These are phyloP conservation scores for Ceratocystis variospora DNA, from an alignment of 2,329 filamentous ascomycete species.

Conservation along the genomic window DNA sequence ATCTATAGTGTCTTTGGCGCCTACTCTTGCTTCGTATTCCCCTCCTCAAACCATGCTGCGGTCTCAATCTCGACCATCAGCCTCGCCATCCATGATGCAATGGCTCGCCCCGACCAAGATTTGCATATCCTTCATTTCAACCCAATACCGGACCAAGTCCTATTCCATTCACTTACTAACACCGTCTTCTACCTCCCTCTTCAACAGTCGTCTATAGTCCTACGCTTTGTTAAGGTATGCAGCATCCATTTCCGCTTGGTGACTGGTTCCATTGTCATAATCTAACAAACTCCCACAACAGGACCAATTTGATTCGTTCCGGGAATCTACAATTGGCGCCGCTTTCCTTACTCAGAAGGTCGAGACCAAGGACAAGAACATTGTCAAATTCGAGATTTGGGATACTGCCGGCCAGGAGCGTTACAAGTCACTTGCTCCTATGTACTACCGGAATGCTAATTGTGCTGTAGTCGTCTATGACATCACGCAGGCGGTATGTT, in stretches of 20 bases:
- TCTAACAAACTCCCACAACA: slow-evolving; percentile 27
- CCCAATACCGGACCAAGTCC: neutral
- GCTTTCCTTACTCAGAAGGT: slow-evolving; percentile 99
- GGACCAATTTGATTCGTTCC: slow-evolving; percentile 98
- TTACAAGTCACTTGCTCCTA: slow-evolving; percentile 96
- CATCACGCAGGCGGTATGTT: slow-evolving; percentile 90
- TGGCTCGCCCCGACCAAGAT: neutral
- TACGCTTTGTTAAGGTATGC: slow-evolving; percentile 91
- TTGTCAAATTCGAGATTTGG: slow-evolving; percentile 99
- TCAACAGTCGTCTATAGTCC: slow-evolving; percentile 77
- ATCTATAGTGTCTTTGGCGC: neutral
- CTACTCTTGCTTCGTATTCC: neutral
- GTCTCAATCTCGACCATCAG: neutral
- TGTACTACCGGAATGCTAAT: slow-evolving; percentile 99
- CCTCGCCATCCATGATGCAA: neutral
- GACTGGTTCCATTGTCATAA: neutral
- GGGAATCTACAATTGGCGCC: slow-evolving; percentile 95
- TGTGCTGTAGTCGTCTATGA: slow-evolving; percentile 98
- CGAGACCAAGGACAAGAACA: slow-evolving; percentile 92
- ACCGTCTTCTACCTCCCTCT: slow-evolving; percentile 21
- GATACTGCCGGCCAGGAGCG: slow-evolving; percentile 96
- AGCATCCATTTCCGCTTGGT: neutral
- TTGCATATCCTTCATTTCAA: neutral
- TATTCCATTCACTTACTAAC: slow-evolving; percentile 13
- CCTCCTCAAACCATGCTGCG: neutral